These are phyloP conservation scores for Coemansia sp. DNA, from an alignment of 192 early-diverging fungal species.

Conservation along the genomic window DNA sequence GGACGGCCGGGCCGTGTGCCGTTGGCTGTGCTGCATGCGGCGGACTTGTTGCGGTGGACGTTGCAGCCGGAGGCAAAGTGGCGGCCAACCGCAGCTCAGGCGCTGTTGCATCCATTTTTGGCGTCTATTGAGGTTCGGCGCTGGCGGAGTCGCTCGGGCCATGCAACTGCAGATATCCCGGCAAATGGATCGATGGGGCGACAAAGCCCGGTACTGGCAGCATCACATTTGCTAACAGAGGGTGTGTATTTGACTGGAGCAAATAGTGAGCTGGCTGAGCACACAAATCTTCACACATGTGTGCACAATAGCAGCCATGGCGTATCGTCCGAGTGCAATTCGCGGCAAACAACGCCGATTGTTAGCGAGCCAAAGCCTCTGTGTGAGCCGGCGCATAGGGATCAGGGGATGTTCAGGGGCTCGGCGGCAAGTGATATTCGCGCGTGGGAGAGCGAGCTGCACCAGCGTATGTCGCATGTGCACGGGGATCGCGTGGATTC, in stretches of 20 bases:
- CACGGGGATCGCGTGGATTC: conserved; percentile 31
- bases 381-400: background rate
- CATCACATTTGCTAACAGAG: background rate
- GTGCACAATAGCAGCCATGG: conserved; percentile 5
- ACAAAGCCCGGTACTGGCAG: background rate
- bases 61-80: conserved; percentile 57
- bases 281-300: background rate
- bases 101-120: conserved; percentile 63
- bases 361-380: background rate
- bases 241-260: background rate
- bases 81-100: conserved; percentile 59
- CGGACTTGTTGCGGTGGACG: conserved; percentile 61
- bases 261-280: background rate
- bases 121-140: conserved; percentile 18
- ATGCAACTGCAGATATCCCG: background rate
- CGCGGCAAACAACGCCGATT: conserved; percentile 12
- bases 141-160: conserved; percentile 4
- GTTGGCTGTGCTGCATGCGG: conserved; percentile 58
- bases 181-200: background rate
- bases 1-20: conserved; percentile 45
- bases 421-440: conserved; percentile 23
- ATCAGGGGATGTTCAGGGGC: conserved; percentile 27
- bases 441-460: conserved; percentile 46
- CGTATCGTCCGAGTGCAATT: conserved; percentile 25
- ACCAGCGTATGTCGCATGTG: conserved; percentile 21